Conservation (phyloP, 305 asterid species). For the Fraxinus latifolia region DNA sequence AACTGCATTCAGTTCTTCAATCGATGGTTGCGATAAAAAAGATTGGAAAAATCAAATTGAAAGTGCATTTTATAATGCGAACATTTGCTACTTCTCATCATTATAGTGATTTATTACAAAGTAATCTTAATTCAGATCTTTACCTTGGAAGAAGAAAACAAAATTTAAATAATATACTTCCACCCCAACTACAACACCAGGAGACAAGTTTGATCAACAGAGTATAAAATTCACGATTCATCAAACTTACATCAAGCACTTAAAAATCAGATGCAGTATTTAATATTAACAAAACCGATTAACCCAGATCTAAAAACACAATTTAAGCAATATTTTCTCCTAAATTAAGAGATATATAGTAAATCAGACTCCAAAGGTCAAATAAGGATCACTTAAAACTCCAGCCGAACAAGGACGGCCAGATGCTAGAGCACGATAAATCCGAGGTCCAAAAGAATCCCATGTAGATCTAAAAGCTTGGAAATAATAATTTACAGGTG, state of each 20-base stretch:
- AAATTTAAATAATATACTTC: background rate
- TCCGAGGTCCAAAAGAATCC: background rate
- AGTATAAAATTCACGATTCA: background rate
- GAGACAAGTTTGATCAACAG: background rate
- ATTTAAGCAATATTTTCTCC: background rate
- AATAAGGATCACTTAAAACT: background rate
- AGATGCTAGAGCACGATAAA: background rate
- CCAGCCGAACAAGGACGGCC: background rate
- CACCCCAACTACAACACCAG: background rate
- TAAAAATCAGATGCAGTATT: background rate
- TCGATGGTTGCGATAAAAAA: background rate
- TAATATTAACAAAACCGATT: background rate
- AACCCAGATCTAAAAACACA: background rate
- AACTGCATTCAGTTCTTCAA: background rate
- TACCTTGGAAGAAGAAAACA: background rate
- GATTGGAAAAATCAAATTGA: background rate
- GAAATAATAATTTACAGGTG: background rate
- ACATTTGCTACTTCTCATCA: background rate
- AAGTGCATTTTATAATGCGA: background rate
- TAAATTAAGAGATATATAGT: background rate
- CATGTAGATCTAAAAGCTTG: background rate
- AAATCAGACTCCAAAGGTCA: slow-evolving; percentile 1
- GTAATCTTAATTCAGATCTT: background rate
- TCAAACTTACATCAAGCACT: background rate
- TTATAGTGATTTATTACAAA: background rate